Evolutionary conservation across 2,329 filamentous ascomycete genomes (phyloP), one percentile per base, ranked within the genome.

Genomic region (Cercospora brassicicola): DNA sequence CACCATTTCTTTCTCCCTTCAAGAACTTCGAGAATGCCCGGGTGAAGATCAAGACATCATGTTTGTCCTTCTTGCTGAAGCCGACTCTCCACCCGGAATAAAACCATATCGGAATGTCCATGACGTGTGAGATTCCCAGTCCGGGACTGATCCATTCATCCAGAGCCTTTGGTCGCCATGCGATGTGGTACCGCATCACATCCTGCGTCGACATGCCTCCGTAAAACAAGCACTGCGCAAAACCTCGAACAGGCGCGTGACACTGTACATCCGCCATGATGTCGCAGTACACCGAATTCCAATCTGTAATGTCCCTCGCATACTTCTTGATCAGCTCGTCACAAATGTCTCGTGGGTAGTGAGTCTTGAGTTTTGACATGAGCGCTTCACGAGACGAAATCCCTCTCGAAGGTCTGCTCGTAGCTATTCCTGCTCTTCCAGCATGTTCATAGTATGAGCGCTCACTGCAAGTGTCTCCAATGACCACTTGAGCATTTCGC

Each of bases 201-300:
- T 72, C 64, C 18, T 72, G 64, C 4, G 68, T 64, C 10, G 65
- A 67, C 70, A 72, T 72, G 36, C 70, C 70, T 28, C 70, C 68
- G 31, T 69, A 66, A 45, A 65, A 67, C 8, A 72, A 45, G 18
- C 64, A 67, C 18, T 68, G 68, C 6, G 70, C 70, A 31, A 69
- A 72, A 3, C 68, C 70, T 39, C 70, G 68, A 2, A 67, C 66
- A 4, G 66, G 62, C 9, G 66, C 59, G 26, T 71, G 70, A 61
- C 70, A 71, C 64, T 72, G 67, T 10, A 69, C 65, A 28, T 72
- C 68, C 4, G 70, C 70, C 64, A 70, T 68, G 64, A 72, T 72
- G 26, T 72, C 62, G 55, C 66, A 61, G 39, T 72, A 68, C 26
- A 70, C 67, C 3, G 60, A 65, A 13, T 45, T 65, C 70, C 70